These are phyloP conservation scores for Malassezia vespertilionis DNA, from an alignment of 1,284 basidiomycete species.

Conservation along the genomic window DNA sequence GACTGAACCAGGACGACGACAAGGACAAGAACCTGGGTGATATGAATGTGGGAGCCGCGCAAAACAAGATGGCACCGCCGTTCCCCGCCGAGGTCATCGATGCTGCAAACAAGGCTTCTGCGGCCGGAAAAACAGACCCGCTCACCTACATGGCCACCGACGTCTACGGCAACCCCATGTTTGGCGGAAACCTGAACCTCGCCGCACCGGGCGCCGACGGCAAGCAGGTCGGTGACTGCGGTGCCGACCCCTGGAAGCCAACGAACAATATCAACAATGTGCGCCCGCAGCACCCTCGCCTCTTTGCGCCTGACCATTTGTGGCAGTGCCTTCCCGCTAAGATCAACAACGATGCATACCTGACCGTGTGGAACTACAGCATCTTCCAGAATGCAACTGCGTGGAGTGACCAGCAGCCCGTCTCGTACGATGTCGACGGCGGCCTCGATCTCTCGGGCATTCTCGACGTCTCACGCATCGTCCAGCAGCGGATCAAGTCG, in stretches of 20 bases:
- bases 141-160: slow-evolving; percentile 57
- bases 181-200: slow-evolving; percentile 52
- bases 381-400: slow-evolving; percentile 77
- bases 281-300: slow-evolving; percentile 65
- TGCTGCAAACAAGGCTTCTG: slow-evolving; percentile 57
- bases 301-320: slow-evolving; percentile 82
- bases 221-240: slow-evolving; percentile 2
- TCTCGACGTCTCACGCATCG: slow-evolving; percentile 75
- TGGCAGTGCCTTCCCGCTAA: slow-evolving; percentile 71
- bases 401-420: slow-evolving; percentile 56
- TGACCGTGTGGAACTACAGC: slow-evolving; percentile 75
- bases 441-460: slow-evolving; percentile 62
- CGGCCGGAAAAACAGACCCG: slow-evolving; percentile 58
- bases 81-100: slow-evolving; percentile 32
- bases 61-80: slow-evolving; percentile 17
- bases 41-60: slow-evolving; percentile 25
- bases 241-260: slow-evolving; percentile 39
- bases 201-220: slow-evolving; percentile 21
- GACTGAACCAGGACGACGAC: slow-evolving; percentile 50
- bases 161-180: slow-evolving; percentile 67
- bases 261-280: slow-evolving; percentile 61
- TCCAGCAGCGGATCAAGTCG: slow-evolving; percentile 83
- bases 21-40: slow-evolving; percentile 38
- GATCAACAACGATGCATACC: slow-evolving; percentile 73
- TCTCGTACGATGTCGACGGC: slow-evolving; percentile 67